phyloP scores from a whole-genome alignment of 306 rosid species.

The Inga leiocalycina region DNA sequence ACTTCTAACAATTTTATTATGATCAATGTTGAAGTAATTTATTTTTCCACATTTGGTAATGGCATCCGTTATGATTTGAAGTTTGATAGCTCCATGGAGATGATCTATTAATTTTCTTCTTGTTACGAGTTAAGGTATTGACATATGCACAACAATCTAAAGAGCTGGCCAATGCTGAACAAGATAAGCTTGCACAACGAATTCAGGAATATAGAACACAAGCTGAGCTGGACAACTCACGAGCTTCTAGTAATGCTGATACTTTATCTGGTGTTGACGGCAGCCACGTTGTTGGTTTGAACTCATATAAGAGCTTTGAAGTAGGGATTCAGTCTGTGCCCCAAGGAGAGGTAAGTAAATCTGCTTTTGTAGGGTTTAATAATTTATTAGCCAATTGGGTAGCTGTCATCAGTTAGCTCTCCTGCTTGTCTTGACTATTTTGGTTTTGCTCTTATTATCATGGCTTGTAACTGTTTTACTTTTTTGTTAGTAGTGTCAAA shows the following conservation, averaged over 20 bases:
- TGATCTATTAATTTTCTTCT: constrained; percentile 18
- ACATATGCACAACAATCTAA: constrained; percentile 95
- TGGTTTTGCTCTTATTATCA: constrained; percentile 15
- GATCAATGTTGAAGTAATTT: background rate
- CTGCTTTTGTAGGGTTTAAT: constrained; percentile 23
- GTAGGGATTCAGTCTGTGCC: constrained; percentile 50
- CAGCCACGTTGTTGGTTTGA: constrained; percentile 56
- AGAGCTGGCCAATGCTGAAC: constrained; percentile 88
- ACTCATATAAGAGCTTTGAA: constrained; percentile 64
- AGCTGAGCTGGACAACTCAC: constrained; percentile 70
- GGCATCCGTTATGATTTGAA: background rate
- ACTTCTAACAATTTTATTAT: background rate
- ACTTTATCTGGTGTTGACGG: constrained; percentile 54
- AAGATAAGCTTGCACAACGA: constrained; percentile 97
- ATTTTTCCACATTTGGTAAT: background rate
- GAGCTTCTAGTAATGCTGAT: constrained; percentile 62
- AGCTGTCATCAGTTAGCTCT: background rate
- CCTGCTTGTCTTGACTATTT: constrained; percentile 18
- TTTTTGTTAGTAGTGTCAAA: constrained; percentile 57
- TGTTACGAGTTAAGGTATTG: constrained; percentile 63
- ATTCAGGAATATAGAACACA: constrained; percentile 96
- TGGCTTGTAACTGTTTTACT: constrained; percentile 6
- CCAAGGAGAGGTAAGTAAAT: constrained; percentile 77
- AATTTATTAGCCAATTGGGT: background rate
- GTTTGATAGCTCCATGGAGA: constrained; percentile 7